A percentile compares a stretch with the other conserved stretches of the same genome.
phyloP scores from a whole-genome alignment of 2,329 filamentous ascomycete genomes.

The Ophiostoma sp. region DNA sequence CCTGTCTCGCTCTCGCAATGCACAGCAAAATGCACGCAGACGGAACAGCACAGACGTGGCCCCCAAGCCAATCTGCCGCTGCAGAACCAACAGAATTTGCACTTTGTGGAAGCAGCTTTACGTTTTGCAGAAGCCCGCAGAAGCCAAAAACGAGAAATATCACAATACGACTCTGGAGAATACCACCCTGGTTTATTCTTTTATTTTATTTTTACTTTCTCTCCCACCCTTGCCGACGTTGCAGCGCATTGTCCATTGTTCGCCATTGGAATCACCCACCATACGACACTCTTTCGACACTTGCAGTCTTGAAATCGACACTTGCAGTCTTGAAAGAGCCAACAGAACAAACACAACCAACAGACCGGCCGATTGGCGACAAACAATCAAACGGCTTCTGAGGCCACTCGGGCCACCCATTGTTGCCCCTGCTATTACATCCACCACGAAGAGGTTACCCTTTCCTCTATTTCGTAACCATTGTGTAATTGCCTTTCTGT shows the following conservation, averaged over 20 bases:
- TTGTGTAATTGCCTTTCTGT: neutral
- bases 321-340: neutral
- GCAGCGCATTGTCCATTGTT: conserved; percentile 8
- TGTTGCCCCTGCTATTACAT: neutral
- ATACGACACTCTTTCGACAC: neutral
- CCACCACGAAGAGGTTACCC: conserved; percentile 5
- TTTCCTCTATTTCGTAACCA: neutral
- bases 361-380: neutral
- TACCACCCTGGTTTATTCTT: neutral
- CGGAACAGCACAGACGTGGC: conserved; percentile 1
- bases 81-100: neutral
- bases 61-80: neutral
- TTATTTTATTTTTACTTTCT: neutral
- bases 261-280: neutral
- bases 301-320: neutral
- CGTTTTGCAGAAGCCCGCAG: neutral
- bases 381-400: neutral
- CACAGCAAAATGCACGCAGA: neutral
- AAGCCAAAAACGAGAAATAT: neutral
- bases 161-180: neutral
- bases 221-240: neutral
- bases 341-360: neutral
- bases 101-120: no score
- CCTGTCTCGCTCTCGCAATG: neutral
- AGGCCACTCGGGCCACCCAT: neutral